phyloP scores from a whole-genome alignment of 176 grass and related monocot species.

The Oryza glaberrima region DNA sequence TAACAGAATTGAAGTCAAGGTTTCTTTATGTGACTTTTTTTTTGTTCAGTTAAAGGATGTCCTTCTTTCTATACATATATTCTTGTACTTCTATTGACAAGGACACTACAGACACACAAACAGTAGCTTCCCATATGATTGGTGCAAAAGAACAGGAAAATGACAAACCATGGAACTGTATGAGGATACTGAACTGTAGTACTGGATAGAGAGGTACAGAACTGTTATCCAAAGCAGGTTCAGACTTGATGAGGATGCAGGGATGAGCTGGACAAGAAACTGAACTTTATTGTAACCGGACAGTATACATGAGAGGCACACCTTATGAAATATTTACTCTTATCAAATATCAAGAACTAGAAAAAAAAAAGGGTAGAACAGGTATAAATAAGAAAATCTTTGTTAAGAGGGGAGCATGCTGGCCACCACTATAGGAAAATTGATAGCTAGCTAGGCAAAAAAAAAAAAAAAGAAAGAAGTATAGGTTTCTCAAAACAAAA shows the following conservation, averaged over 20 bases:
- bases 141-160: constrained; percentile 4
- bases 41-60: background rate
- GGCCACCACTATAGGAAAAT: constrained; percentile 43
- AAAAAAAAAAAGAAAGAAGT: background rate
- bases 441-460: constrained; percentile 9
- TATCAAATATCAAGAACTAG: constrained; percentile 49
- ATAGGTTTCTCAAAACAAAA: background rate
- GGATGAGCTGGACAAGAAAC: constrained; percentile 43
- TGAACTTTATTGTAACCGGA: constrained; percentile 34
- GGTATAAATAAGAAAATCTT: no score
- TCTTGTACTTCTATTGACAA: constrained; percentile 18
- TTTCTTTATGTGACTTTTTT: background rate
- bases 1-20: constrained; percentile 10
- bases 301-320: constrained; percentile 43
- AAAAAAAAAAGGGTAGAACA: background rate
- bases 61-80: constrained; percentile 6
- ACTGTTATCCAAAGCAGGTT: constrained; percentile 26
- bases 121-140: constrained; percentile 8
- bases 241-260: constrained; percentile 40
- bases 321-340: constrained; percentile 18
- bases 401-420: constrained; percentile 11
- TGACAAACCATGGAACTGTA: background rate
- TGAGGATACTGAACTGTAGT: constrained; percentile 29
- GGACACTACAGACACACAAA: constrained; percentile 4
- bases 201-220: constrained; percentile 41